Percentiles rank a stretch among this genome's conserved stretches.
Evolutionary conservation across 2,329 filamentous ascomycete species (phyloP).

Genomic region (Alternaria metachromatica): DNA sequence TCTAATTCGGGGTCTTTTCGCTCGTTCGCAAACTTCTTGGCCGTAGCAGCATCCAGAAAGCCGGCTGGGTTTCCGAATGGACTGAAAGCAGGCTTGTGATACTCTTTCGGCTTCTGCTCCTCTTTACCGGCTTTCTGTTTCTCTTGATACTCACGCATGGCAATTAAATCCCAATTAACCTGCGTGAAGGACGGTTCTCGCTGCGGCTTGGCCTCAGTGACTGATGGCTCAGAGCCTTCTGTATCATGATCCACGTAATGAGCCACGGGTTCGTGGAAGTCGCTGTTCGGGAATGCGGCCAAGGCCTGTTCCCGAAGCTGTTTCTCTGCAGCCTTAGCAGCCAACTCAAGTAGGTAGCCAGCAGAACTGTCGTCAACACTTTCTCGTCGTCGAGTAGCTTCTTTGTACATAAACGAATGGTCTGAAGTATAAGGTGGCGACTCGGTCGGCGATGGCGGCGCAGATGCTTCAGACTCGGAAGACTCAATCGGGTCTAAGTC

Average conservation of each 20-base stretch:
- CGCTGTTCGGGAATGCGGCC: constrained; percentile 75
- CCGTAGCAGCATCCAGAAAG: constrained; percentile 30
- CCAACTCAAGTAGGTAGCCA: constrained; percentile 78
- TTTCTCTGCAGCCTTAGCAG: constrained; percentile 79
- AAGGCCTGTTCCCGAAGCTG: constrained; percentile 79
- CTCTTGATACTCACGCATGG: constrained; percentile 80
- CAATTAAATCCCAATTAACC: constrained; percentile 75
- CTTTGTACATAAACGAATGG: constrained; percentile 57
- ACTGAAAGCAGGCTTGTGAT: constrained; percentile 26
- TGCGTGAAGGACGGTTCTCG: constrained; percentile 70
- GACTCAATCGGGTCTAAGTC: constrained; percentile 68
- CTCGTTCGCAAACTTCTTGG: constrained; percentile 35
- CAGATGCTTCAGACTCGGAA: constrained; percentile 62
- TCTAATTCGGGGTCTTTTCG: constrained; percentile 54
- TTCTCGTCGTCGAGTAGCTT: constrained; percentile 63
- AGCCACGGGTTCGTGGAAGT: constrained; percentile 72
- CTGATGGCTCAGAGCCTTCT: constrained; percentile 46
- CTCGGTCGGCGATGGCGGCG: constrained; percentile 54
- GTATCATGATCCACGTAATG: constrained; percentile 72
- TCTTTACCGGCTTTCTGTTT: constrained; percentile 54
- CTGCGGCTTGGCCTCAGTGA: constrained; percentile 36
- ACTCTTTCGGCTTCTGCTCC: constrained; percentile 26
- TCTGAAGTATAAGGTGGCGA: constrained; percentile 57
- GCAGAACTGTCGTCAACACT: constrained; percentile 78
- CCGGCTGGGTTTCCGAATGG: constrained; percentile 51